phyloP scores from a whole-genome alignment of 2,329 filamentous ascomycete genomes.

The Didymellaceae sp. region DNA sequence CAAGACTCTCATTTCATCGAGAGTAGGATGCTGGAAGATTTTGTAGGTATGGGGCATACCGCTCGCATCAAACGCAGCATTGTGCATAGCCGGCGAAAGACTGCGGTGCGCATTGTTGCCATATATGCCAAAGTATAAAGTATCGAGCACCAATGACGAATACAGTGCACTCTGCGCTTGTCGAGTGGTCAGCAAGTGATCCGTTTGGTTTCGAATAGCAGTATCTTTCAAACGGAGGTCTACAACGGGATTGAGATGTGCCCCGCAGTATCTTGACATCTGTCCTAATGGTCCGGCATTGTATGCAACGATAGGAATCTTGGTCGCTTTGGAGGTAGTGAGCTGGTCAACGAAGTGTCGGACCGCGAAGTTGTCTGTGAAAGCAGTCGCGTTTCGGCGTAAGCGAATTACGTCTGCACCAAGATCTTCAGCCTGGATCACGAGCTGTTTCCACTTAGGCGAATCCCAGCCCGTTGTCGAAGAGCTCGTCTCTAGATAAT shows the following conservation, averaged over 20 bases:
- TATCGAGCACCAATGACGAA: not conserved
- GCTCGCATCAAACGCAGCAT: not conserved
- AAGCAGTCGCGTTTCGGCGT: not conserved
- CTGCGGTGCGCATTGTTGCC: not conserved
- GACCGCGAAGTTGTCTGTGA: conserved; percentile 1
- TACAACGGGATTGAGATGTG: not conserved
- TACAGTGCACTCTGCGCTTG: not conserved
- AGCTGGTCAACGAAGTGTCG: not conserved
- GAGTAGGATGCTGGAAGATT: not conserved
- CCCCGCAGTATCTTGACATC: not conserved
- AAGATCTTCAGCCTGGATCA: not conserved
- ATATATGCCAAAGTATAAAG: conserved; percentile 3
- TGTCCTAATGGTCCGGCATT: not conserved
- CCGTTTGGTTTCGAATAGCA: not conserved
- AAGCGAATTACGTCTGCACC: not conserved
- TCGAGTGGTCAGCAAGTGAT: not conserved
- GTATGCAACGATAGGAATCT: conserved; percentile 1
- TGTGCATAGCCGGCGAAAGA: conserved; percentile 5
- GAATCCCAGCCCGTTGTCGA: not conserved
- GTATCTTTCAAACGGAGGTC: not conserved
- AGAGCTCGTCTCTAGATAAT: not conserved
- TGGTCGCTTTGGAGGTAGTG: not conserved
- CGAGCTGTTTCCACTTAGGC: not conserved
- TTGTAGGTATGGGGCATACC: conserved; percentile 1
- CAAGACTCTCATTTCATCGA: not conserved